Percentiles rank a stretch among this genome's conserved stretches.
Evolutionary conservation across 768 basidiomycete species (phyloP).

Genomic region (Mycena galopus): DNA sequence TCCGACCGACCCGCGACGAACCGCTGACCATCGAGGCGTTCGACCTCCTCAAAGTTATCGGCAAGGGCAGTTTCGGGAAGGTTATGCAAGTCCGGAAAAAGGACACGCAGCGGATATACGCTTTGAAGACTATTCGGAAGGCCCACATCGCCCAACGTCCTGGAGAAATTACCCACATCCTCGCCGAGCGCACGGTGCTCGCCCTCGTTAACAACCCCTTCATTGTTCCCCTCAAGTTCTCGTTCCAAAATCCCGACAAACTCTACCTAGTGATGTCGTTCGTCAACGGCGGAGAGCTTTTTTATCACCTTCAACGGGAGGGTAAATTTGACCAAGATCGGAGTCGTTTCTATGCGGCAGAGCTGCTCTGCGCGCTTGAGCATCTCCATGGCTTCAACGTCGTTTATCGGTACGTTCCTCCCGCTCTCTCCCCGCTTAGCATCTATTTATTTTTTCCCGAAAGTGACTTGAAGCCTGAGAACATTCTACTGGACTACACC

Average conservation of each 20-base stretch:
- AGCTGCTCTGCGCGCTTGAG: constrained; percentile 93
- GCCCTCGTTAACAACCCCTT: constrained; percentile 99
- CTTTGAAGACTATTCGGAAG: constrained; percentile 97
- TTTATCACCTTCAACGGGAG: constrained; percentile 97
- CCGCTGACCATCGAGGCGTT: constrained; percentile 93
- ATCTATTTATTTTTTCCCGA: background rate
- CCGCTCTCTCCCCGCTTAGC: background rate
- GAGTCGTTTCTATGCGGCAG: constrained; percentile 98
- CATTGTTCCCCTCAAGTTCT: constrained; percentile 99
- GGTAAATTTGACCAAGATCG: constrained; percentile 95
- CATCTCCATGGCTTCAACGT: constrained; percentile 98
- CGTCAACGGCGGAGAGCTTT: constrained; percentile 97
- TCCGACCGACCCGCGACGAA: constrained; percentile 87
- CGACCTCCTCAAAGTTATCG: constrained; percentile 97
- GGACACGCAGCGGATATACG: constrained; percentile 97
- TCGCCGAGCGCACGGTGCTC: constrained; percentile 96
- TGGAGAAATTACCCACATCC: constrained; percentile 97
- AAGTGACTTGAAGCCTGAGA: constrained; percentile 98
- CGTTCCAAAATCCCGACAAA: constrained; percentile 98
- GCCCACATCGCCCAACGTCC: constrained; percentile 96
- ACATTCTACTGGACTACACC: constrained; percentile 96
- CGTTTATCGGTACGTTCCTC: constrained; percentile 84
- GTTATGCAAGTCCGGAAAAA: constrained; percentile 99
- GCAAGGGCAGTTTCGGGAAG: constrained; percentile 98
- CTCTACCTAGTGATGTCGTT: constrained; percentile 98